Evolutionary conservation across 2,329 filamentous ascomycete genomes (phyloP).

Genomic region (Colletotrichum endophyticum): DNA sequence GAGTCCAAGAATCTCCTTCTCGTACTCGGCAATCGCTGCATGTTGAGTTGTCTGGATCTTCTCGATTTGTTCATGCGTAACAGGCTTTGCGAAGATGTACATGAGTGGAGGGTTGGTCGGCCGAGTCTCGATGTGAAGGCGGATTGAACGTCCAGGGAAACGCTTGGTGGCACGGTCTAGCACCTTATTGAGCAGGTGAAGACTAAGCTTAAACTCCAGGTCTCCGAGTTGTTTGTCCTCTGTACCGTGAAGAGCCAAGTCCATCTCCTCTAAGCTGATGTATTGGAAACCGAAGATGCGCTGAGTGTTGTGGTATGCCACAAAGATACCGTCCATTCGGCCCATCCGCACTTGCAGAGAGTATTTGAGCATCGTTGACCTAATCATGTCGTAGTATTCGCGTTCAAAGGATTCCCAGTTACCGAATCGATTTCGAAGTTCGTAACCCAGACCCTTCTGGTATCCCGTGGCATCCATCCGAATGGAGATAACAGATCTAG

Average conservation of each 20-base stretch:
- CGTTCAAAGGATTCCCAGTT: conserved; percentile 91
- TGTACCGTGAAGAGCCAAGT: conserved; percentile 85
- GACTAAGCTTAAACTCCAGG: conserved; percentile 82
- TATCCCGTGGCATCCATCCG: conserved; percentile 82
- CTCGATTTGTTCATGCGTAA: conserved; percentile 74
- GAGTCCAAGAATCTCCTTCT: conserved; percentile 64
- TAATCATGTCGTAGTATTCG: conserved; percentile 96
- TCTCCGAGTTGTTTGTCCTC: conserved; percentile 72
- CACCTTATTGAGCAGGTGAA: conserved; percentile 79
- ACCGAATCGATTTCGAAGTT: conserved; percentile 78
- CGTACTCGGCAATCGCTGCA: conserved; percentile 70
- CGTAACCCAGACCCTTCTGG: conserved; percentile 81
- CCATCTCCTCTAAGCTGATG: conserved; percentile 85
- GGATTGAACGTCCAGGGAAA: conserved; percentile 78
- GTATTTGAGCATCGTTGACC: conserved; percentile 94
- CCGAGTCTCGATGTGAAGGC: conserved; percentile 83
- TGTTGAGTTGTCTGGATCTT: conserved; percentile 73
- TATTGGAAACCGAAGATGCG: conserved; percentile 99
- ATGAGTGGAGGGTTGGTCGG: conserved; percentile 67
- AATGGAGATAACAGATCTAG: conserved; percentile 87
- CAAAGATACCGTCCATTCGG: conserved; percentile 97
- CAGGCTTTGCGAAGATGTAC: conserved; percentile 90
- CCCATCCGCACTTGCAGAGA: conserved; percentile 96
- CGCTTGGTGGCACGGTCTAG: conserved; percentile 75
- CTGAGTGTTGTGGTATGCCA: conserved; percentile 93